These are phyloP conservation scores for Salix arbutifolia DNA, from an alignment of 345 rosid species.

Conservation along the genomic window DNA sequence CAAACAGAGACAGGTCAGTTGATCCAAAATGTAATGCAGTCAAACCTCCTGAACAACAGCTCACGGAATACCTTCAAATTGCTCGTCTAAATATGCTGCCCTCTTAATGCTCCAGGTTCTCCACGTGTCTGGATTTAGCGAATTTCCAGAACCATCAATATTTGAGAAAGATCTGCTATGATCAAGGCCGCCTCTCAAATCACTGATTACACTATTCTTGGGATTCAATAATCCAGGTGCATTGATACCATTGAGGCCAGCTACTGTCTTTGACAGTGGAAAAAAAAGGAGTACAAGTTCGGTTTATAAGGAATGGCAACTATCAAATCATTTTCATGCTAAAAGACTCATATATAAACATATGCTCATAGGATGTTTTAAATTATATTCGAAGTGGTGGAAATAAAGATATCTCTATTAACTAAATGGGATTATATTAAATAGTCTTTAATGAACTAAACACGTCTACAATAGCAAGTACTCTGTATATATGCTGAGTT, in stretches of 20 bases:
- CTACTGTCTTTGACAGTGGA: constrained; percentile 59
- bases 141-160: constrained; percentile 25
- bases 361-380: not conserved
- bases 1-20: constrained; percentile 12
- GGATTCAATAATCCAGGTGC: constrained; percentile 21
- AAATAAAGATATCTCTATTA: not conserved
- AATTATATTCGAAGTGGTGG: not conserved
- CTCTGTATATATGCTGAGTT: not conserved
- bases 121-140: constrained; percentile 52
- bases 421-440: not conserved
- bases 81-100: constrained; percentile 48
- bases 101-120: constrained; percentile 71
- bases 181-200: constrained; percentile 19
- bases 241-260: constrained; percentile 33
- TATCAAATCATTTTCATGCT: not conserved
- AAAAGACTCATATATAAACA: constrained; percentile 1
- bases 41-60: constrained; percentile 7
- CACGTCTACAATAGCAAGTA: not conserved
- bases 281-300: constrained; percentile 27
- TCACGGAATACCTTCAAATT: constrained; percentile 61
- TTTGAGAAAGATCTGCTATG: constrained; percentile 28
- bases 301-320: constrained; percentile 11
- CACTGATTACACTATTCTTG: constrained; percentile 17
- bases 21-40: constrained; percentile 6
- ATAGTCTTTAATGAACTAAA: not conserved